Base-by-base conservation (phyloP, 2,329 filamentous ascomycete genomes). In the Xylariaceae sp. region DNA sequence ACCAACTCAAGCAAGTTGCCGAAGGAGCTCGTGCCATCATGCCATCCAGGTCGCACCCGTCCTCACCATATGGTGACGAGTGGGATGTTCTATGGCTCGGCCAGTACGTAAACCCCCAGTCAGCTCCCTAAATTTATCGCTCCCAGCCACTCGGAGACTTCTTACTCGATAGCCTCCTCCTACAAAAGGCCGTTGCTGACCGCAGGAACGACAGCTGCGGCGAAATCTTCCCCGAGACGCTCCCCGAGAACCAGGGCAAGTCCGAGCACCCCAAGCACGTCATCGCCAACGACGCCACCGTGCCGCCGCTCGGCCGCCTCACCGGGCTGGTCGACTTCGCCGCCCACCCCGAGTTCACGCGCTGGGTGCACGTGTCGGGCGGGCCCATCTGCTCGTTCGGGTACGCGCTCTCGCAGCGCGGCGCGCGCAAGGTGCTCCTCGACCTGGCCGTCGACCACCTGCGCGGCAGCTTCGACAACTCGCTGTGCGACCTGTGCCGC, bases 1-100 rank as follows among this genome's bases (percentile, higher is more conserved):
- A 43, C 0, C 56, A 61, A 23, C 44, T 62, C n/a, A 44, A 47
- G 13, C 42, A 47, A 28, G 42, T 59, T 14, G 51, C 55, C 5
- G 40, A 49, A 18, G 54, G 53, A 34, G 50, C 54, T 35, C 47
- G 57, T 35, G 40, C 53, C 40, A 38, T 59, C 12, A 38, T 52
- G 11, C 49, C 53, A 30, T 47, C 45, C n/a, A 31, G 35, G 8
- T 30, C 25, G 24, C 39, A 29, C 2, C 26, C 34, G 30, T 35
- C 37, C 7, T 50, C 48, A 11, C 58, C 54, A 6, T 53, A 56
- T 33, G 49, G 49, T 16, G 32, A 42, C 11, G 35, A 49, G 3
- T 53, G 55, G 33, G 40, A 47, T 19, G 38, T 55, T 17, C 34
- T 59, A 28, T 52, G 50, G 50, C 23, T 56, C 36, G 41, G 56